These are phyloP conservation scores for Brasenia schreberi DNA, from an alignment of 164 flowering plant species.

Conservation along the genomic window DNA sequence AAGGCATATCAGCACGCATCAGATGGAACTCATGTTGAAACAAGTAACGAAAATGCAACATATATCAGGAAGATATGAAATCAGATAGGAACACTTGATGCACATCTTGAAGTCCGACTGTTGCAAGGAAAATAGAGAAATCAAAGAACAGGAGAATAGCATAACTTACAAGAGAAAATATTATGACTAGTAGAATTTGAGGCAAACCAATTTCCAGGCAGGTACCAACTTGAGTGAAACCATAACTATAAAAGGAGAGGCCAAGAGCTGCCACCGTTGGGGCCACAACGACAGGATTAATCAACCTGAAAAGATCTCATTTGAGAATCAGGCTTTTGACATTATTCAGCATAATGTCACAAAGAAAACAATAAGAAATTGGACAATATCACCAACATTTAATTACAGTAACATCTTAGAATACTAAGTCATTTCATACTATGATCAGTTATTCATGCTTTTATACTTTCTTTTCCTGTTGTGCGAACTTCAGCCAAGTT, in stretches of 20 bases:
- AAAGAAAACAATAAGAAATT: too few species aligned
- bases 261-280: conserved; percentile 98
- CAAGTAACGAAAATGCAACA: not conserved
- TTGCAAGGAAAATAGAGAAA: too few species aligned
- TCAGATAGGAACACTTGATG: too few species aligned
- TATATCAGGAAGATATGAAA: not conserved
- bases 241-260: conserved; percentile 94
- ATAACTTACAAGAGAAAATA: conserved; percentile 81
- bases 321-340: not conserved
- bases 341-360: not conserved
- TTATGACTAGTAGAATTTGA: conserved; percentile 73
- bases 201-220: conserved; percentile 91
- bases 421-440: too few species aligned
- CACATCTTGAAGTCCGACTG: too few species aligned
- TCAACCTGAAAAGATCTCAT: conserved; percentile 38
- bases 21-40: not conserved
- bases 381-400: too few species aligned
- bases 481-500: too few species aligned
- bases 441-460: too few species aligned
- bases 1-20: not conserved
- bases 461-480: too few species aligned
- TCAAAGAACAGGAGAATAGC: not conserved
- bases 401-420: too few species aligned
- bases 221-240: conserved; percentile 81
- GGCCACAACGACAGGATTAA: conserved; percentile 94